Percentiles rank a stretch among this genome's conserved stretches.
Evolutionary conservation across 1,284 basidiomycete genomes (phyloP).

Genomic region (Ganoderma meredithae): DNA sequence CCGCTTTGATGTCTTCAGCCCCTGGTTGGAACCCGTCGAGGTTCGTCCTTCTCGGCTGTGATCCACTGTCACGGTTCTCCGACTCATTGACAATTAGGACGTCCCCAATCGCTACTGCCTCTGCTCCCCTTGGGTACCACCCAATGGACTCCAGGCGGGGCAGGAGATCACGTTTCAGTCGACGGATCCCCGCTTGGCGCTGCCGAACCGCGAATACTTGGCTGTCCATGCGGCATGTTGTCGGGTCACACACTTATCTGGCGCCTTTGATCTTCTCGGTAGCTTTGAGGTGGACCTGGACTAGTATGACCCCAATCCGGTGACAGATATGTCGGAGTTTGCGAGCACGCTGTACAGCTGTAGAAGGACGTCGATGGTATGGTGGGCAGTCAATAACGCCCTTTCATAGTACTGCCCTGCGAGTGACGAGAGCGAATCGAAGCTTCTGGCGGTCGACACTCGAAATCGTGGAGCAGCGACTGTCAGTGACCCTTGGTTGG

Average conservation of each 20-base stretch:
- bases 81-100: background rate
- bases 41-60: background rate
- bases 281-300: background rate
- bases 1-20: background rate
- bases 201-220: slow-evolving; percentile 1
- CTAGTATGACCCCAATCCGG: background rate
- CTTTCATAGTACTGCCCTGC: too few relatives aligned
- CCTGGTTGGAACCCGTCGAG: slow-evolving; percentile 2
- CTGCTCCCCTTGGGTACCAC: background rate
- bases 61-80: background rate
- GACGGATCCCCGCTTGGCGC: background rate
- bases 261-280: background rate
- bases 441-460: too few relatives aligned
- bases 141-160: background rate
- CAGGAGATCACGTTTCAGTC: background rate
- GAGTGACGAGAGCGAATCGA: too few relatives aligned
- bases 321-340: background rate
- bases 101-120: background rate
- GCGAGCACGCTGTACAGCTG: background rate
- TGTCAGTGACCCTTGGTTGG: too few relatives aligned
- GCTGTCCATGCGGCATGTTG: background rate
- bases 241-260: slow-evolving; percentile 2
- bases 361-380: background rate
- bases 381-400: too few relatives aligned
- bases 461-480: too few relatives aligned